phyloP scores from a whole-genome alignment of 768 basidiomycete genomes.

The Cantharellus anzutake region DNA sequence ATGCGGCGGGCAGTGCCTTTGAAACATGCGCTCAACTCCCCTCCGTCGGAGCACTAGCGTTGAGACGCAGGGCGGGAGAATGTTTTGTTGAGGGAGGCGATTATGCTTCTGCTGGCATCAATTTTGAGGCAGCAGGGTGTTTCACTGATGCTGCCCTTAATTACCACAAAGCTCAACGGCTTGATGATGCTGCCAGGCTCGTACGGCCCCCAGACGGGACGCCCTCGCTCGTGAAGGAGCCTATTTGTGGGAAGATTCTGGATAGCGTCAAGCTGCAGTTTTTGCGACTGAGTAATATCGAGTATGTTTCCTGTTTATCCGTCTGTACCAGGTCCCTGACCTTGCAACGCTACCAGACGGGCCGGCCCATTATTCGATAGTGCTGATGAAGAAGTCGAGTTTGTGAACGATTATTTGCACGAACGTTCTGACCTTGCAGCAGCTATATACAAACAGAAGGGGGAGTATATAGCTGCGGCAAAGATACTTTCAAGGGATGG shows the following conservation, averaged over 20 bases:
- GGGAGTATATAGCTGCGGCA: constrained; percentile 30
- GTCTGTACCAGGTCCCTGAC: background rate
- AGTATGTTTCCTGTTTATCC: constrained; percentile 14
- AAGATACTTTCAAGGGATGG: constrained; percentile 31
- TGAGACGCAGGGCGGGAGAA: constrained; percentile 2
- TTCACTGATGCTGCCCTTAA: constrained; percentile 7
- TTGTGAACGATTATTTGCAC: constrained; percentile 34
- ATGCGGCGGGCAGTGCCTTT: background rate
- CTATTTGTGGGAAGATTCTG: constrained; percentile 20
- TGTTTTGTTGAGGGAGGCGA: constrained; percentile 3
- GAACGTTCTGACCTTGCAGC: constrained; percentile 23
- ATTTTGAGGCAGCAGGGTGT: background rate
- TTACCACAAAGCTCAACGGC: constrained; percentile 1
- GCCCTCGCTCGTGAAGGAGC: constrained; percentile 15
- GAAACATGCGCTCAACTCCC: background rate
- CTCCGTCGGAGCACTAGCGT: too few species aligned
- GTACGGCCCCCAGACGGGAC: constrained; percentile 10
- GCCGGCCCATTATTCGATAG: constrained; percentile 27
- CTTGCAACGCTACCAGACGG: constrained; percentile 20
- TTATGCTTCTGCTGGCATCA: background rate
- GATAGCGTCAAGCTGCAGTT: constrained; percentile 30
- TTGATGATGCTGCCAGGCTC: constrained; percentile 3
- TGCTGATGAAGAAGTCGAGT: constrained; percentile 35
- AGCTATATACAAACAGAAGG: constrained; percentile 24
- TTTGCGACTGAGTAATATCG: constrained; percentile 20